Evolutionary conservation across 164 flowering plant genomes (phyloP), one percentile per base, ranked within the genome.

Genomic region (Nymphaea thermarum): DNA sequence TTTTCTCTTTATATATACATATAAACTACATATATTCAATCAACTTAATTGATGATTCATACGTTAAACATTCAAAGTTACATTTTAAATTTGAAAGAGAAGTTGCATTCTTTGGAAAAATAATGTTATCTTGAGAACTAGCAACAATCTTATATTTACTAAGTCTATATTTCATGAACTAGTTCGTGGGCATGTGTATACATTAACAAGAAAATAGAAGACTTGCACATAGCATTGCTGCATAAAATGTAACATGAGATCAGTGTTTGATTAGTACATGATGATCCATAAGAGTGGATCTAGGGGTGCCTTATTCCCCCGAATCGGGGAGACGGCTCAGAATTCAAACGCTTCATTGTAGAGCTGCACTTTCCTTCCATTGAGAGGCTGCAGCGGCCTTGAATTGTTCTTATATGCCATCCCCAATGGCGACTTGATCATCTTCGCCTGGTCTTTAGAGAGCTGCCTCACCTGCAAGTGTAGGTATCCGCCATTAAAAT

Each of bases 331-430:
- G 64, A 6, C 64, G 42, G n/a, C 17, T 11, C 63, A 3, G 3
- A 62, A 17, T 62, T 62, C 11, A 3, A 12, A 62, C 64, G 4
- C 68, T 62, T 77, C 84, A 25, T 78, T 65, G 65, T 77, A 84
- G 0, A 81, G 63, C 60, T 85, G 72, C 14, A 93, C 76, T 1
- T 45, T 59, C 17, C 98, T 79, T 4, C 85, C 92, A 53, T 87
- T 86, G 18, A 88, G 68, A 4, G 82, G 76, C 76, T 93, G 96
- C 15, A 65, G 4, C 2, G 96, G 96, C 83, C 98, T 86, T 7
- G 80, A 60, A 65, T 90, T 88, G 45, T 71, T 59, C 74, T 78
- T 79, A 82, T 45, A 80, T 0, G 14, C 65, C 5, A 57, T 15
- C 12, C 42, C 72, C 76, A 90, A 62, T 16, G 92, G 94, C 43